Conservation (phyloP, 768 basidiomycete genomes). For the Xerocomellus intermedius region DNA sequence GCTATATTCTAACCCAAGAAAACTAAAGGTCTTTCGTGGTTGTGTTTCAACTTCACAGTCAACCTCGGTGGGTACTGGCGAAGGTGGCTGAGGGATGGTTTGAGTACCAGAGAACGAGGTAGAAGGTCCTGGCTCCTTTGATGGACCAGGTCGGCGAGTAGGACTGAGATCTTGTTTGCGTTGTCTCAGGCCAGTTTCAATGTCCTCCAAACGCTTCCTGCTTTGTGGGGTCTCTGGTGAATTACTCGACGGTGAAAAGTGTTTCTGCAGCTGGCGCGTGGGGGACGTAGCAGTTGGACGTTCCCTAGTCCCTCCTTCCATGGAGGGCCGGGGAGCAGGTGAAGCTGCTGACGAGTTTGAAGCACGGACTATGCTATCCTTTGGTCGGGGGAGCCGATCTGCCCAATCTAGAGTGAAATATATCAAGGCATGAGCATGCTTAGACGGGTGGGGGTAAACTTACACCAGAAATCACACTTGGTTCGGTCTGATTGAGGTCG, state of each 20-base stretch:
- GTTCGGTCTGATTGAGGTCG: slow-evolving; percentile 10
- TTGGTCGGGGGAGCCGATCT: slow-evolving; percentile 21
- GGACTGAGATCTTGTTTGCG: slow-evolving; percentile 14
- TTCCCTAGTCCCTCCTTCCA: not conserved
- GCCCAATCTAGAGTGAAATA: slow-evolving; percentile 32
- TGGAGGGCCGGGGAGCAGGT: not conserved
- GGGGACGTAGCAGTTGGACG: not conserved
- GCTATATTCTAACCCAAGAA: slow-evolving; percentile 23
- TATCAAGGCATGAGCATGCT: not conserved
- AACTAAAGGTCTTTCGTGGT: slow-evolving; percentile 18
- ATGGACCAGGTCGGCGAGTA: slow-evolving; percentile 2
- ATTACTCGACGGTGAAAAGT: not conserved
- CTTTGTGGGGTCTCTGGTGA: slow-evolving; percentile 7
- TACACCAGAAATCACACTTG: slow-evolving; percentile 42
- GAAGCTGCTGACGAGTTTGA: not conserved
- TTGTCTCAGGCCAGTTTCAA: slow-evolving; percentile 17
- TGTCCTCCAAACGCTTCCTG: slow-evolving; percentile 12
- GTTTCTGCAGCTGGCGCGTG: not conserved
- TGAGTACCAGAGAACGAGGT: not conserved
- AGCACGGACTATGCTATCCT: not conserved
- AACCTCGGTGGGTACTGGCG: slow-evolving; percentile 25
- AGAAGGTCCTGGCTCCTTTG: slow-evolving; percentile 4
- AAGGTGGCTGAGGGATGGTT: slow-evolving; percentile 22
- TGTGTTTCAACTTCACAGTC: slow-evolving; percentile 18
- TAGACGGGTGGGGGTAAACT: not conserved